Evolutionary conservation across 345 rosid species (phyloP).

Genomic region (Arabis alpina): DNA sequence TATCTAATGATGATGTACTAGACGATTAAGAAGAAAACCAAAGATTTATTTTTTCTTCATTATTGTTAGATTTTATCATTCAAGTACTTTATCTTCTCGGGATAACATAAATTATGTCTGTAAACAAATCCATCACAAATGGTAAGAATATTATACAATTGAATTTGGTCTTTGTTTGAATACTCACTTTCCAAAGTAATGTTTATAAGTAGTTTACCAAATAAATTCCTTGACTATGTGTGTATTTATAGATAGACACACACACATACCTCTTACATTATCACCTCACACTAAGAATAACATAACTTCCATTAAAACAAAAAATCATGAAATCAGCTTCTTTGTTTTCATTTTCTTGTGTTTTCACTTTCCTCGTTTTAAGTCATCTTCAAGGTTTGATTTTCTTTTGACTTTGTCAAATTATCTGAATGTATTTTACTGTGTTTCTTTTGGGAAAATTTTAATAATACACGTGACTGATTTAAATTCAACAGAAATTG

Average conservation of each 20-base stretch:
- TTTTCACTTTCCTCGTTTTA: conserved; percentile 13
- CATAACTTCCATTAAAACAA: neutral
- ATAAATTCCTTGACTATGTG: neutral
- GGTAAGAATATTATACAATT: neutral
- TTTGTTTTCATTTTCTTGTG: conserved; percentile 13
- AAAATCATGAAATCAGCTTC: conserved; percentile 5
- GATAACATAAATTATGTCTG: neutral
- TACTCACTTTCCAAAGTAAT: too few species aligned
- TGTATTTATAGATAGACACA: neutral
- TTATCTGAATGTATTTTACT: neutral
- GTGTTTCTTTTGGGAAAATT: neutral
- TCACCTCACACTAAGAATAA: neutral
- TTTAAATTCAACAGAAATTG: neutral
- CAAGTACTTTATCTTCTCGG: neutral
- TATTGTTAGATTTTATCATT: too few species aligned
- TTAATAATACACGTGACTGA: neutral
- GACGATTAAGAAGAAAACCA: too few species aligned
- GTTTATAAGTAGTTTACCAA: neutral
- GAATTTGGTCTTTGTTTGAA: too few species aligned
- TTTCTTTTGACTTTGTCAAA: neutral
- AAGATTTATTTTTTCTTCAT: too few species aligned
- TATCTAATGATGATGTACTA: too few species aligned
- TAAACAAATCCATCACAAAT: neutral
- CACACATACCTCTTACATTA: neutral
- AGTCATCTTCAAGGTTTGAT: conserved; percentile 1